These are phyloP conservation scores for Pseudodiploospora longispora DNA, from an alignment of 2,329 filamentous ascomycete genomes.

Conservation along the genomic window DNA sequence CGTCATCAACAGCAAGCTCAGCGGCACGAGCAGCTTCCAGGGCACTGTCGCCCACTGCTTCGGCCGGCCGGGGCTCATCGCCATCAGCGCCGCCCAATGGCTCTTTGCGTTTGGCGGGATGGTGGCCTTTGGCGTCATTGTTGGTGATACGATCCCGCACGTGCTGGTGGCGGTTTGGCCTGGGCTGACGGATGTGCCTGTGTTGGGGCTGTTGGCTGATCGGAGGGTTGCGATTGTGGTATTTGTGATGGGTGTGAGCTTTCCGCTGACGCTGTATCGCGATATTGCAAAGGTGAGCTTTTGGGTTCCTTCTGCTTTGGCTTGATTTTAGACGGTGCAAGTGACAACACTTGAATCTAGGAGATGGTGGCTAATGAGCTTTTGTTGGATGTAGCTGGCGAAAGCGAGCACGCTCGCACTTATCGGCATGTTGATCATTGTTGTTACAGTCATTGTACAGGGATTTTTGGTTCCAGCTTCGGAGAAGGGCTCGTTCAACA, in stretches of 20 bases:
- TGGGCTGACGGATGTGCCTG: conserved; percentile 59
- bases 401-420: conserved; percentile 93
- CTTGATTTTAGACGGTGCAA: not conserved
- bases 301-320: not conserved
- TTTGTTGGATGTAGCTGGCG: conserved; percentile 55
- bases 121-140: conserved; percentile 96
- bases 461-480: conserved; percentile 66
- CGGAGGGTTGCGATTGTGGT: conserved; percentile 79
- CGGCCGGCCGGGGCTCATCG: conserved; percentile 76
- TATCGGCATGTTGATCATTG: conserved; percentile 85
- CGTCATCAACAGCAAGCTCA: conserved; percentile 94
- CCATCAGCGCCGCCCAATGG: conserved; percentile 89
- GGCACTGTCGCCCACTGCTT: conserved; percentile 95
- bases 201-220: conserved; percentile 76
- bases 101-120: conserved; percentile 98
- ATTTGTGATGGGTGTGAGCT: conserved; percentile 79
- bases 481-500: conserved; percentile 61
- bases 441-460: conserved; percentile 81
- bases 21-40: conserved; percentile 88
- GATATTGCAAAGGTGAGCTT: conserved; percentile 84
- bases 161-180: conserved; percentile 81
- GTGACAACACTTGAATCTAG: not conserved
- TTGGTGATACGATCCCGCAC: conserved; percentile 92
- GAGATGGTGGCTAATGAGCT: not conserved
- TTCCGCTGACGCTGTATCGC: conserved; percentile 83